Evolutionary conservation across 2,329 filamentous ascomycete genomes (phyloP).

Genomic region (Phyllachora maydis): DNA sequence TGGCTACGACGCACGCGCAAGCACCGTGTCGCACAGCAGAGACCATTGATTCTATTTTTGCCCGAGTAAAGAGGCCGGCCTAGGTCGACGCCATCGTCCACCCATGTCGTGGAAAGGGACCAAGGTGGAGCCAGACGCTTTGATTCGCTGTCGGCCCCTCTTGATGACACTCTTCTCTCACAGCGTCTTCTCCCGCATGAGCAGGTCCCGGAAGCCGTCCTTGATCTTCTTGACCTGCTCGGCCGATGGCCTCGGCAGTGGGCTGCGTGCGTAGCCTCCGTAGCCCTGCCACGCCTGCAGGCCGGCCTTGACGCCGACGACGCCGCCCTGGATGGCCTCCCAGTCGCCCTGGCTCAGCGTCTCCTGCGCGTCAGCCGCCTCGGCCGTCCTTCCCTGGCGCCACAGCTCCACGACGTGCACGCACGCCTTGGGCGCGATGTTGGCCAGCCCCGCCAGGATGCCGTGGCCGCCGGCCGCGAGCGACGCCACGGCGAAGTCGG

Average conservation of each 20-base stretch:
- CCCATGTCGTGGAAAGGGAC: background rate
- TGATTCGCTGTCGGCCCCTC: background rate
- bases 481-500: slow-evolving; percentile 52
- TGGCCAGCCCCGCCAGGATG: slow-evolving; percentile 51
- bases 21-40: background rate
- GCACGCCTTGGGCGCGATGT: slow-evolving; percentile 48
- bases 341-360: slow-evolving; percentile 49
- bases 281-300: slow-evolving; percentile 48
- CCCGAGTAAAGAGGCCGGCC: background rate
- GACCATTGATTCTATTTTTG: background rate
- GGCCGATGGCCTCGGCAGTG: slow-evolving; percentile 26
- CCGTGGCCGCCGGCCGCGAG: slow-evolving; percentile 49
- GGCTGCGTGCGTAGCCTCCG: slow-evolving; percentile 28
- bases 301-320: slow-evolving; percentile 51
- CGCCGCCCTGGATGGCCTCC: slow-evolving; percentile 50
- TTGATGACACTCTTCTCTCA: slow-evolving; percentile 7
- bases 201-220: slow-evolving; percentile 30
- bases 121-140: background rate
- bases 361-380: slow-evolving; percentile 44
- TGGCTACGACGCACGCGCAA: background rate
- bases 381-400: slow-evolving; percentile 29
- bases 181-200: slow-evolving; percentile 27
- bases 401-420: slow-evolving; percentile 39
- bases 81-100: background rate
- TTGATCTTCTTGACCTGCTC: slow-evolving; percentile 29